Percentiles rank a stretch among this genome's conserved stretches.
phyloP scores from a whole-genome alignment of 768 basidiomycete genomes.

The Lenzites betulinus region DNA sequence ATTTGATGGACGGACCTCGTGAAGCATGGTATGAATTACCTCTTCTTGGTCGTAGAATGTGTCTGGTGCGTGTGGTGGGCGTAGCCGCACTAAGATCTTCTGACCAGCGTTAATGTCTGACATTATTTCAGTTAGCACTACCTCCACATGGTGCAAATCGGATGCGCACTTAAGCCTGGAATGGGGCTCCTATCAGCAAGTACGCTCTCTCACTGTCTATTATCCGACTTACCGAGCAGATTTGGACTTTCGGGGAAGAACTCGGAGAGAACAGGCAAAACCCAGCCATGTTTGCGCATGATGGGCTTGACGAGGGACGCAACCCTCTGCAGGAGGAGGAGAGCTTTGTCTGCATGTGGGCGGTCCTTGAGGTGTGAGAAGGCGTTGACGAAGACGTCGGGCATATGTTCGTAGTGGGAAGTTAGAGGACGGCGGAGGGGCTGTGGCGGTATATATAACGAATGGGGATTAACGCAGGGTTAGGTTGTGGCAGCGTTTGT shows the following conservation, averaged over 20 bases:
- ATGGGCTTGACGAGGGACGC: constrained; percentile 89
- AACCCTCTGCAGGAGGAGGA: constrained; percentile 65
- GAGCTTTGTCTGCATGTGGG: constrained; percentile 67
- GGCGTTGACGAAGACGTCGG: constrained; percentile 60
- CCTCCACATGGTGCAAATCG: background rate
- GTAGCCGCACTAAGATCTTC: constrained; percentile 81
- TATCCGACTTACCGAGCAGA: constrained; percentile 60
- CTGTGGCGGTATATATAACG: background rate
- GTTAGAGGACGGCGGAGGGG: background rate
- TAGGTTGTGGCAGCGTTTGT: background rate
- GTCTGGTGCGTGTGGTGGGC: constrained; percentile 66
- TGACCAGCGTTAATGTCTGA: constrained; percentile 77
- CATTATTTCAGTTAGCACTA: too few relatives aligned
- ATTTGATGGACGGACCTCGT: constrained; percentile 60
- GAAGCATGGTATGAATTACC: constrained; percentile 83
- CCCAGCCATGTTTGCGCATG: constrained; percentile 86
- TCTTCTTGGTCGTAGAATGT: constrained; percentile 77
- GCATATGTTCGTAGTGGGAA: constrained; percentile 39
- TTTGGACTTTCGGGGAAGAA: constrained; percentile 79
- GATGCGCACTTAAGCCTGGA: constrained; percentile 42
- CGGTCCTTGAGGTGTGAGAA: constrained; percentile 72
- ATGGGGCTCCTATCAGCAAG: background rate
- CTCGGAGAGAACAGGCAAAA: constrained; percentile 76
- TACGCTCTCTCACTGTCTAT: constrained; percentile 14
- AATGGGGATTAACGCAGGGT: too few relatives aligned